phyloP scores from a whole-genome alignment of 2,329 filamentous ascomycete genomes.

The Fusarium sp. region DNA sequence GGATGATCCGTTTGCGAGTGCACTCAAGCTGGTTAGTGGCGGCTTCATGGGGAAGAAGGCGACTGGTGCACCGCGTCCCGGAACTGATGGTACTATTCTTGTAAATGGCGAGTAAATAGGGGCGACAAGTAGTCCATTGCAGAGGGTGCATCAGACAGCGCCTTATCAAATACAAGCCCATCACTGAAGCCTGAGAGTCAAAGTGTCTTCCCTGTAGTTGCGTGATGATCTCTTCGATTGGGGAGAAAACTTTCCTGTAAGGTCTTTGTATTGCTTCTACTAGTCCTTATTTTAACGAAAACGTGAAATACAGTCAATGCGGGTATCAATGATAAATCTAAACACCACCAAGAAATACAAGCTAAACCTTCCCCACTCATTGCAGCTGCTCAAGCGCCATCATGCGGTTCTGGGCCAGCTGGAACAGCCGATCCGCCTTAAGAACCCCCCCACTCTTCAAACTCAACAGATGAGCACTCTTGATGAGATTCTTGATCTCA shows the following conservation, averaged over 20 bases:
- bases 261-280: background rate
- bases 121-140: background rate
- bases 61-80: background rate
- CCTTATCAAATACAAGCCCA: background rate
- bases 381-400: constrained; percentile 25
- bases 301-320: background rate
- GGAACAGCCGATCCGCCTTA: constrained; percentile 42
- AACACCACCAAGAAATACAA: background rate
- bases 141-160: background rate
- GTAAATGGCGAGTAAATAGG: background rate
- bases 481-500: constrained; percentile 59
- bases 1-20: background rate
- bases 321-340: too few relatives aligned
- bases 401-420: constrained; percentile 47
- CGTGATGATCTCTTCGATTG: background rate
- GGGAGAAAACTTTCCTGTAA: background rate
- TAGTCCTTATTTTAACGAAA: background rate
- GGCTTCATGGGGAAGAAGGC: background rate
- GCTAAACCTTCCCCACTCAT: background rate
- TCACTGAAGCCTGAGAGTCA: background rate
- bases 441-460: constrained; percentile 45
- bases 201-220: background rate
- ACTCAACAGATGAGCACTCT: constrained; percentile 50
- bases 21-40: background rate
- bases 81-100: background rate